A percentile compares a stretch with the other conserved stretches of the same genome.
phyloP scores from a whole-genome alignment of 179 eudicot genomes.

The Amaranthus tricolor region DNA sequence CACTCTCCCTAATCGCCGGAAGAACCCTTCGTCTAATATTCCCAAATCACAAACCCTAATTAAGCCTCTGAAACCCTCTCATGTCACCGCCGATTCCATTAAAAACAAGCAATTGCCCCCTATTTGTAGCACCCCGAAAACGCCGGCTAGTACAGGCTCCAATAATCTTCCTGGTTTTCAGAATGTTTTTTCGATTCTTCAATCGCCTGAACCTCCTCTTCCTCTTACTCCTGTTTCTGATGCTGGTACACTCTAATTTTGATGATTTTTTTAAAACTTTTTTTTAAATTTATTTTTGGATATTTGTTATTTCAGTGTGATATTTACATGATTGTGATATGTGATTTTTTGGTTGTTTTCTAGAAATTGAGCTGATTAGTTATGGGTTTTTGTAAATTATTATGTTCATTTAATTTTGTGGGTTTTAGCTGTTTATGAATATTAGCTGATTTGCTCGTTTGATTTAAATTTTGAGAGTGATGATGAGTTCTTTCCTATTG shows the following conservation, averaged over 20 bases:
- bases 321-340: neutral
- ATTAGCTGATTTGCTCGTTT: neutral
- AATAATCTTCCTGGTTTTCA: conserved; percentile 15
- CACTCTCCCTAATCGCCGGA: conserved; percentile 9
- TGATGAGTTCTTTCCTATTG: too few species aligned
- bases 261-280: conserved; percentile 12
- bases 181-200: conserved; percentile 8
- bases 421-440: neutral
- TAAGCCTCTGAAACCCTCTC: conserved; percentile 16
- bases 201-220: conserved; percentile 8
- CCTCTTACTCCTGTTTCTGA: conserved; percentile 24
- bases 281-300: neutral
- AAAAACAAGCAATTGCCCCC: neutral
- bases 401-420: neutral
- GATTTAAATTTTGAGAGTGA: conserved; percentile 3
- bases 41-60: conserved; percentile 13
- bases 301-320: neutral
- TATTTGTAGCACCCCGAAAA: conserved; percentile 16
- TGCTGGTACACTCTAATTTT: conserved; percentile 20
- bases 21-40: conserved; percentile 3
- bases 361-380: neutral
- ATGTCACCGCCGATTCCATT: neutral
- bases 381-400: neutral
- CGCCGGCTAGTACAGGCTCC: conserved; percentile 32
- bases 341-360: too few species aligned